A percentile compares a stretch with the other conserved stretches of the same genome.
Conservation (phyloP, 2,329 filamentous ascomycete genomes). For the Ophiostoma pallidulum region DNA sequence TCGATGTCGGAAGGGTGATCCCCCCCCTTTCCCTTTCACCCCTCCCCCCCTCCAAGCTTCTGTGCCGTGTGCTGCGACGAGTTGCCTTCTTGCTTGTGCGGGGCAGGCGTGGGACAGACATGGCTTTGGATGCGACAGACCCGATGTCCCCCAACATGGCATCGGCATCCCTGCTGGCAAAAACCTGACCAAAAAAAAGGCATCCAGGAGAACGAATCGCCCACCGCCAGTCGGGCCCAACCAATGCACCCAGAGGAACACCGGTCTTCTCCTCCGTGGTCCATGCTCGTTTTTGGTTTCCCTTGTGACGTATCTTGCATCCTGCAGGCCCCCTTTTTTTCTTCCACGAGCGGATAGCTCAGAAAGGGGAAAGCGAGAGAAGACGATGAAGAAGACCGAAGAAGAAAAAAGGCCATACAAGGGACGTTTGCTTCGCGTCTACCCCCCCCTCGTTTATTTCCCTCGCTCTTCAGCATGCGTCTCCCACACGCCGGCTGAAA, state of each 20-base stretch:
- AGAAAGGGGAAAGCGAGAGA: too few species aligned
- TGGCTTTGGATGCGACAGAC: too few species aligned
- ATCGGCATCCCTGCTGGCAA: too few species aligned
- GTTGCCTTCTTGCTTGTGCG: background rate
- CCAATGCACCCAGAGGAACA: background rate
- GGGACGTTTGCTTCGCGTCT: background rate
- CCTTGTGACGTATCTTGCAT: background rate
- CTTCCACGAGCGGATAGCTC: background rate
- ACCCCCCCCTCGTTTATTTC: background rate
- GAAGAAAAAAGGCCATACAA: too few species aligned
- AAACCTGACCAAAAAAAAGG: background rate
- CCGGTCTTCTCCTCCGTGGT: slow-evolving; percentile 1
- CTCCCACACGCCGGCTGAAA: background rate
- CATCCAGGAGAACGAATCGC: background rate
- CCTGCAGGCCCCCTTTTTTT: background rate
- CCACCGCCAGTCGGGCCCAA: background rate
- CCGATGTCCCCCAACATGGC: too few species aligned
- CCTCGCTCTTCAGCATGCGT: background rate
- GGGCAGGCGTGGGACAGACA: slow-evolving; percentile 1
- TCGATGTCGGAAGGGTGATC: slow-evolving; percentile 7
- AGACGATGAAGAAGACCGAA: too few species aligned
- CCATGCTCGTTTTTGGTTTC: too few species aligned
- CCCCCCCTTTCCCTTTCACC: too few species aligned
- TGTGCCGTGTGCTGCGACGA: slow-evolving; percentile 1
- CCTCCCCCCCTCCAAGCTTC: background rate